A percentile compares a stretch with the other conserved stretches of the same genome.
Evolutionary conservation across 805 yeast species (phyloP).

Genomic region (Yarrowia sp.): DNA sequence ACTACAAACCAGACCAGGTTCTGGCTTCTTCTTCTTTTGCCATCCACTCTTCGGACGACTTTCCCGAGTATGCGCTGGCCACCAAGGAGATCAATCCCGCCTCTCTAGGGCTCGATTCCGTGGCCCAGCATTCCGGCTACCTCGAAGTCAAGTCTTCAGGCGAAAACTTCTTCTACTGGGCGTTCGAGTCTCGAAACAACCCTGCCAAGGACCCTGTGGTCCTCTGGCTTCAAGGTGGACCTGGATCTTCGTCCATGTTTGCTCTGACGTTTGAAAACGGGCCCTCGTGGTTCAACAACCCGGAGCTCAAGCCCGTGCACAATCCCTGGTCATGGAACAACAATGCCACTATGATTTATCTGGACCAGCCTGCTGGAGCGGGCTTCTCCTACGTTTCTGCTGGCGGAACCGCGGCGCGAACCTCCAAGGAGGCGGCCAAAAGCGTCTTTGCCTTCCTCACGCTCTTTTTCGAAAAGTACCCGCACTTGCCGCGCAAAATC

Average conservation of each 20-base stretch:
- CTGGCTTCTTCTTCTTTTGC: not conserved
- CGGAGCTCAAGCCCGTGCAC: constrained; percentile 60
- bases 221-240: constrained; percentile 87
- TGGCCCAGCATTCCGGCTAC: constrained; percentile 80
- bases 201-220: constrained; percentile 79
- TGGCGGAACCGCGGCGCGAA: constrained; percentile 47
- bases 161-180: constrained; percentile 80
- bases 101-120: constrained; percentile 71
- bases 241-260: constrained; percentile 82
- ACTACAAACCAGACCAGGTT: constrained; percentile 2
- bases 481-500: constrained; percentile 54
- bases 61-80: constrained; percentile 19
- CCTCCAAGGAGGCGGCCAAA: constrained; percentile 77
- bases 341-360: constrained; percentile 78
- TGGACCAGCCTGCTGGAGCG: constrained; percentile 83
- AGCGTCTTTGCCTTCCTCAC: constrained; percentile 78
- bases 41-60: constrained; percentile 5
- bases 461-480: constrained; percentile 72
- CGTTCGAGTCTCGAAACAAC: constrained; percentile 81
- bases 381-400: constrained; percentile 68
- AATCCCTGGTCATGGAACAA: constrained; percentile 81
- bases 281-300: constrained; percentile 70
- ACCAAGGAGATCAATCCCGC: constrained; percentile 47
- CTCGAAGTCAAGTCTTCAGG: constrained; percentile 78
- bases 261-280: constrained; percentile 83